These are phyloP conservation scores for Naganishia antarctica DNA, from an alignment of 768 basidiomycete species.

Conservation along the genomic window DNA sequence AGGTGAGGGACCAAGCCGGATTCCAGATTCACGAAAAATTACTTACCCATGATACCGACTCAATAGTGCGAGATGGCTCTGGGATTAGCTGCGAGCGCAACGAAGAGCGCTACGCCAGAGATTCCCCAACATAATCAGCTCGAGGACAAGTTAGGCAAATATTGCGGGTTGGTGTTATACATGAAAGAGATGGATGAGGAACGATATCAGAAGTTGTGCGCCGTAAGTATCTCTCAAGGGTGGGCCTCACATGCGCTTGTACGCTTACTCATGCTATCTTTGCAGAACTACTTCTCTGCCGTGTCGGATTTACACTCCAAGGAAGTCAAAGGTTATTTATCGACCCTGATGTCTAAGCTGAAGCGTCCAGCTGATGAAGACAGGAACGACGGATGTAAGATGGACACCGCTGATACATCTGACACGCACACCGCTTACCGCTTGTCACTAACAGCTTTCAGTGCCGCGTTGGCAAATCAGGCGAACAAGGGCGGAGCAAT, in stretches of 20 bases:
- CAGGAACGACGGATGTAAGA: slow-evolving; percentile 66
- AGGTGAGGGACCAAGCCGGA: slow-evolving; percentile 56
- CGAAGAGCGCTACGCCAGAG: slow-evolving; percentile 53
- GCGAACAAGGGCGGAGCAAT: slow-evolving; percentile 57
- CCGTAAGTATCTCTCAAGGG: slow-evolving; percentile 57
- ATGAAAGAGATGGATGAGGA: slow-evolving; percentile 93
- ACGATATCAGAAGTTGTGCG: slow-evolving; percentile 81
- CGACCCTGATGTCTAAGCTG: slow-evolving; percentile 58
- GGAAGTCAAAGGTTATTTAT: slow-evolving; percentile 72
- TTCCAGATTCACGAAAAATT: neutral
- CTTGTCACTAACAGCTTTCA: slow-evolving; percentile 36
- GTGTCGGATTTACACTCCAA: slow-evolving; percentile 72
- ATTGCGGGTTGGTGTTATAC: slow-evolving; percentile 84
- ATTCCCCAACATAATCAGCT: slow-evolving; percentile 62
- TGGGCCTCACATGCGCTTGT: neutral
- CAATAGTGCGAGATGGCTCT: slow-evolving; percentile 21
- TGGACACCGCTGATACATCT: neutral
- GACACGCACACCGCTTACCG: neutral
- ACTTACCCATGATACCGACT: neutral
- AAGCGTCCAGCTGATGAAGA: slow-evolving; percentile 65
- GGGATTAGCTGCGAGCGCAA: slow-evolving; percentile 26
- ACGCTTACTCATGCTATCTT: neutral
- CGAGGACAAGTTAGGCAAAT: slow-evolving; percentile 78
- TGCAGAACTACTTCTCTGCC: slow-evolving; percentile 82
- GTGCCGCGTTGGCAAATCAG: slow-evolving; percentile 38